These are phyloP conservation scores for Bidens hawaiensis DNA, from an alignment of 140 eudicot genomes.

Conservation along the genomic window DNA sequence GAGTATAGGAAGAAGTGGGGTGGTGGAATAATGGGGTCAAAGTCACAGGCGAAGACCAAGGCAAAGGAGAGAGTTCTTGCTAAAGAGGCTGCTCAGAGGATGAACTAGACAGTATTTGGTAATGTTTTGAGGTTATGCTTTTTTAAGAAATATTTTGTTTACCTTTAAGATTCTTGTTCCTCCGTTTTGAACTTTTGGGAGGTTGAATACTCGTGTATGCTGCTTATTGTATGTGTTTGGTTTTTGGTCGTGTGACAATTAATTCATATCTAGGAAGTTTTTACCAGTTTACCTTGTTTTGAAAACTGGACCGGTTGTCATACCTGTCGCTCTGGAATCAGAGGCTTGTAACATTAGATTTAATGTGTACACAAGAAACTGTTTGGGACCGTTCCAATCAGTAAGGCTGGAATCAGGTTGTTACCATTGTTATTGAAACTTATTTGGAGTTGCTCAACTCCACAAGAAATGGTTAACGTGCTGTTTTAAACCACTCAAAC, in stretches of 20 bases:
- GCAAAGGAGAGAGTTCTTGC: slow-evolving; percentile 80
- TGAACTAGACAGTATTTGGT: slow-evolving; percentile 32
- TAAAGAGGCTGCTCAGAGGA: slow-evolving; percentile 90
- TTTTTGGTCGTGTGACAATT: background rate
- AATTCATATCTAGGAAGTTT: background rate
- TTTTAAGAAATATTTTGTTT: background rate
- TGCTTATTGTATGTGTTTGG: slow-evolving; percentile 18
- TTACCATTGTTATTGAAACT: too few relatives aligned
- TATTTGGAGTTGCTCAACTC: too few relatives aligned
- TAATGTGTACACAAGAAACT: too few relatives aligned
- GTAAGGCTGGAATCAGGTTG: too few relatives aligned
- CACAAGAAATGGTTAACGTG: too few relatives aligned
- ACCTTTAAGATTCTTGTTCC: slow-evolving; percentile 4
- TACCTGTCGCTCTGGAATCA: too few relatives aligned
- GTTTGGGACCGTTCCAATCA: too few relatives aligned
- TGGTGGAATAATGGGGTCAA: slow-evolving; percentile 92
- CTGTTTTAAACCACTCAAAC: too few relatives aligned
- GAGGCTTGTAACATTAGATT: too few relatives aligned
- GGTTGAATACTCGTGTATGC: background rate
- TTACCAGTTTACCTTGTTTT: background rate
- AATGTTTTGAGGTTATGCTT: background rate
- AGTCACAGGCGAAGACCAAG: slow-evolving; percentile 85
- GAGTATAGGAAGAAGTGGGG: slow-evolving; percentile 95
- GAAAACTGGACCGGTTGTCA: too few relatives aligned
- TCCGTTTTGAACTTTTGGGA: slow-evolving; percentile 1